Evolutionary conservation across 192 early-diverging fungal species (phyloP).

Genomic region (Helicostylum pulchrum): DNA sequence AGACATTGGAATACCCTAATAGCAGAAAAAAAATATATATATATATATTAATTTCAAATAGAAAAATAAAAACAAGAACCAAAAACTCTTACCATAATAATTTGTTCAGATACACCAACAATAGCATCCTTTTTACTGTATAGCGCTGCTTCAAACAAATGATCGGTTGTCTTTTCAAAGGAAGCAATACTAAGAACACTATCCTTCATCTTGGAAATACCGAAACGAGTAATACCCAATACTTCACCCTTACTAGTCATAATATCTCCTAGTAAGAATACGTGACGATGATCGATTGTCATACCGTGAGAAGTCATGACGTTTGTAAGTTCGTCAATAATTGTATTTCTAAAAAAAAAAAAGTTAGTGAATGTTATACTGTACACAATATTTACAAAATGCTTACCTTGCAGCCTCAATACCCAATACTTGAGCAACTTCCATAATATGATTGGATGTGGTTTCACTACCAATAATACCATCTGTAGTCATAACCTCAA

Average conservation of each 20-base stretch:
- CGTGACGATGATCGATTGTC: slow-evolving; percentile 92
- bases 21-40: background rate
- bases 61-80: slow-evolving; percentile 33
- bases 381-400: background rate
- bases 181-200: slow-evolving; percentile 98
- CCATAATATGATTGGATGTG: slow-evolving; percentile 90
- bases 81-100: slow-evolving; percentile 76
- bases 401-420: slow-evolving; percentile 88
- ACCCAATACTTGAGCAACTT: slow-evolving; percentile 84
- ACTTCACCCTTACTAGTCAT: slow-evolving; percentile 99
- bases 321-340: slow-evolving; percentile 83
- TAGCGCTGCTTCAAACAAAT: slow-evolving; percentile 96
- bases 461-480: slow-evolving; percentile 80
- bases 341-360: slow-evolving; percentile 56
- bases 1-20: slow-evolving; percentile 84
- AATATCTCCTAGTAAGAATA: slow-evolving; percentile 95
- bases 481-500: slow-evolving; percentile 93
- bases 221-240: slow-evolving; percentile 96
- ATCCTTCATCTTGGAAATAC: slow-evolving; percentile 99
- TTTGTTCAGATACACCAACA: slow-evolving; percentile 96
- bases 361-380: slow-evolving; percentile 6
- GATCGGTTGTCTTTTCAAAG: slow-evolving; percentile 99
- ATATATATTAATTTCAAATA: slow-evolving; percentile 17
- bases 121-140: slow-evolving; percentile 93
- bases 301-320: slow-evolving; percentile 89